Percentiles rank a stretch among this genome's conserved stretches.
Conservation (phyloP, 2,329 filamentous ascomycete species). For the Cryphonectria nitschkei region DNA sequence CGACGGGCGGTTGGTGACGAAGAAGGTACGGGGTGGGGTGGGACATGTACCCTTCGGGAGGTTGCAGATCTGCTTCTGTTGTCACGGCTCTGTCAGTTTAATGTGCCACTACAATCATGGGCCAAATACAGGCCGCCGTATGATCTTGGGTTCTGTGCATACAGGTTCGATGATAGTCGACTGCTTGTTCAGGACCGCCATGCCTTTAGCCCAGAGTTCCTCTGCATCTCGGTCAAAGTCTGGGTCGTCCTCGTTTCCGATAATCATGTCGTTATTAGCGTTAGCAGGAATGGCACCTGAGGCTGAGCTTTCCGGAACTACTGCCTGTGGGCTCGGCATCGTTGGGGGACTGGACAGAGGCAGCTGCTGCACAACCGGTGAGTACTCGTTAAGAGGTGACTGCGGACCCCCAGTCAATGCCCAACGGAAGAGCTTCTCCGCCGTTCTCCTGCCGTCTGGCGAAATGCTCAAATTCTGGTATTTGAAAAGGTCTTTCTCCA, state of each 20-base stretch:
- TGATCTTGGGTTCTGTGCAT: not conserved
- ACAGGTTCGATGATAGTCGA: not conserved
- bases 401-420: not conserved
- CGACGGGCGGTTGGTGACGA: conserved; percentile 19
- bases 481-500: conserved; percentile 20
- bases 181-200: conserved; percentile 12
- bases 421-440: conserved; percentile 10
- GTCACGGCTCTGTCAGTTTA: not conserved
- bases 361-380: not conserved
- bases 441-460: conserved; percentile 5
- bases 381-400: not conserved
- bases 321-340: not conserved
- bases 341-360: not conserved
- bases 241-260: conserved; percentile 20
- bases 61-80: conserved; percentile 15
- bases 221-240: conserved; percentile 3
- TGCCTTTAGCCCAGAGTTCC: conserved; percentile 14
- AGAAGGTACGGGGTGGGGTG: conserved; percentile 19
- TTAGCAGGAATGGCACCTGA: not conserved
- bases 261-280: not conserved
- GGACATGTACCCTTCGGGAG: conserved; percentile 18
- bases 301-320: not conserved
- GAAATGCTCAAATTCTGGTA: conserved; percentile 20
- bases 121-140: no score
- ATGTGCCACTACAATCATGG: not conserved